Conservation (phyloP, 306 rosid species). For the Cicer cuneatum region DNA sequence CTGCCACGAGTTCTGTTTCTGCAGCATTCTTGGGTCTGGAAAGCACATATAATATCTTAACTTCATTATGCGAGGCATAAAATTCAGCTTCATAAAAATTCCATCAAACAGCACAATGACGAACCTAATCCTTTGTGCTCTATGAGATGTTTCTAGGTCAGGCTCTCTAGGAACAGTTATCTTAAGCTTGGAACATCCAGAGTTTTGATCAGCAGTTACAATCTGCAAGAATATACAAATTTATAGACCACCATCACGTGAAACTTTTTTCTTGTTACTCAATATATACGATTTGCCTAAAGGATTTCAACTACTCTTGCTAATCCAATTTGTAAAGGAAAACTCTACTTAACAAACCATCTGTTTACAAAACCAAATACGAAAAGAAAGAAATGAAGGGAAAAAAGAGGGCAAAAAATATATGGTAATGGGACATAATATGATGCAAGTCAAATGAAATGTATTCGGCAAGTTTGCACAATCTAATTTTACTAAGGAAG, state of each 20-base stretch:
- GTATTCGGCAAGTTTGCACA: slow-evolving; percentile 26
- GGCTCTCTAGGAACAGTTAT: slow-evolving; percentile 92
- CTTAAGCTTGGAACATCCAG: slow-evolving; percentile 61
- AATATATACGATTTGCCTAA: slow-evolving; percentile 11
- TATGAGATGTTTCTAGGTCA: slow-evolving; percentile 78
- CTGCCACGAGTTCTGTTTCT: slow-evolving; percentile 53
- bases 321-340: slow-evolving; percentile 25
- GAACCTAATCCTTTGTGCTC: slow-evolving; percentile 87
- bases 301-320: slow-evolving; percentile 27
- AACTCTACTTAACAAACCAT: slow-evolving; percentile 3
- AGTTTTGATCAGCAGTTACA: slow-evolving; percentile 58
- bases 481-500: slow-evolving; percentile 13
- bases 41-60: slow-evolving; percentile 37
- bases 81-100: slow-evolving; percentile 17
- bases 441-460: neutral
- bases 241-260: slow-evolving; percentile 24
- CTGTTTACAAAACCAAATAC: slow-evolving; percentile 24
- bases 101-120: slow-evolving; percentile 43
- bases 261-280: slow-evolving; percentile 37
- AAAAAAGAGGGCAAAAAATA: neutral
- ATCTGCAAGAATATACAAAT: slow-evolving; percentile 58
- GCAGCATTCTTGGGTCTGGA: slow-evolving; percentile 67
- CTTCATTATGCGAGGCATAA: slow-evolving; percentile 27
- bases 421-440: slow-evolving; percentile 11
- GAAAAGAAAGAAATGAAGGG: slow-evolving; percentile 23